Evolutionary conservation across 257 asterid species (phyloP).

Genomic region (Primulina eburnea): DNA sequence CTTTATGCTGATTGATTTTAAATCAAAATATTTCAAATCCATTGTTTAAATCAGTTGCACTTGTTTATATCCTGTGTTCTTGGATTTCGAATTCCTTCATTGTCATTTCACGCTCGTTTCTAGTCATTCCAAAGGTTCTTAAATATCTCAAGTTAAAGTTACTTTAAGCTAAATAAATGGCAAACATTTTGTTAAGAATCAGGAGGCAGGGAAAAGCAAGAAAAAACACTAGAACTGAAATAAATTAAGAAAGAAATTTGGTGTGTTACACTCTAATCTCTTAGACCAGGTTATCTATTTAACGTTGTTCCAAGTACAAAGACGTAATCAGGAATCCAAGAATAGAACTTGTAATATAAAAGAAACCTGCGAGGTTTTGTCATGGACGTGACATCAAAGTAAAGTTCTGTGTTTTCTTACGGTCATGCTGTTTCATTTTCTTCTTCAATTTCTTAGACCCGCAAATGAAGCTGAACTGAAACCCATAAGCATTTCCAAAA

Average conservation of each 20-base stretch:
- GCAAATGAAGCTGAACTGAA: conserved; percentile 38
- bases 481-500: conserved; percentile 36
- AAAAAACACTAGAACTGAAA: not conserved
- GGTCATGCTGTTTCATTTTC: not conserved
- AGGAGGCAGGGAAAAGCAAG: not conserved
- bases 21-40: too few species aligned
- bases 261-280: not conserved
- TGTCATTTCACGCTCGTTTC: too few species aligned
- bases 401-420: not conserved
- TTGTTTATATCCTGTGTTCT: too few species aligned
- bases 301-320: not conserved
- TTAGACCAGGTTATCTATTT: not conserved
- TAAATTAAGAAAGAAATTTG: not conserved
- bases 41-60: too few species aligned
- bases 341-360: not conserved
- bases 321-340: not conserved
- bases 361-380: not conserved
- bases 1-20: too few species aligned
- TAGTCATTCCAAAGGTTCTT: too few species aligned
- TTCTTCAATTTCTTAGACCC: conserved; percentile 15
- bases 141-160: too few species aligned
- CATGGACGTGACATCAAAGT: not conserved
- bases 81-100: too few species aligned
- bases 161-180: too few species aligned
- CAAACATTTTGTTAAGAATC: too few species aligned